Evolutionary conservation across 1,284 basidiomycete genomes (phyloP).

Genomic region (Chalciporus piperatoides): DNA sequence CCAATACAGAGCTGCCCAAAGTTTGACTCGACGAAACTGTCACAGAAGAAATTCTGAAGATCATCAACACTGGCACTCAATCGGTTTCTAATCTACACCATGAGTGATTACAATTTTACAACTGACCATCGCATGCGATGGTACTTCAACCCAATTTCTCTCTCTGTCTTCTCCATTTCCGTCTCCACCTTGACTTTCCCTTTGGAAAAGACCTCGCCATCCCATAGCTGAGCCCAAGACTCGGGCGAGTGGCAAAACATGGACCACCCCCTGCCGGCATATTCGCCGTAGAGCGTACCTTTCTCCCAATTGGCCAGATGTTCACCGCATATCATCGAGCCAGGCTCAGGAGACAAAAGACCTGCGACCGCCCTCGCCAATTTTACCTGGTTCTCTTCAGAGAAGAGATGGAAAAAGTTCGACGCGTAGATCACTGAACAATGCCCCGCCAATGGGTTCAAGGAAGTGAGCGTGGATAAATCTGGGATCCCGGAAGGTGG

Average conservation of each 20-base stretch:
- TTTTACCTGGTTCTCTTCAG: constrained; percentile 26
- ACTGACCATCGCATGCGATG: constrained; percentile 3
- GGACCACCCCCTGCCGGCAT: neutral
- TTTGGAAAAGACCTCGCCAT: constrained; percentile 22
- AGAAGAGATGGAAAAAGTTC: constrained; percentile 35
- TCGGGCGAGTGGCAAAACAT: constrained; percentile 31
- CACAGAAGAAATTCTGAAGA: too few relatives aligned
- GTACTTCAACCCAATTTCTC: neutral
- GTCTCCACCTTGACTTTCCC: constrained; percentile 23
- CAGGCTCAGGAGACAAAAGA: constrained; percentile 25
- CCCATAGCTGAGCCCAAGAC: constrained; percentile 27
- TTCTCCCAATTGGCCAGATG: neutral
- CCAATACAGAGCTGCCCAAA: too few relatives aligned
- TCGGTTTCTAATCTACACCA: too few relatives aligned
- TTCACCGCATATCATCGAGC: constrained; percentile 21
- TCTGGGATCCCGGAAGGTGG: constrained; percentile 8
- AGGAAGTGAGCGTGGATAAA: constrained; percentile 19
- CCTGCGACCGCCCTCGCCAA: constrained; percentile 25
- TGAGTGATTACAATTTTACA: neutral
- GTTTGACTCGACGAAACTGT: too few relatives aligned
- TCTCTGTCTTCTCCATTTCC: neutral
- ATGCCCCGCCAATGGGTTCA: constrained; percentile 31
- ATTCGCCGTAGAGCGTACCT: neutral
- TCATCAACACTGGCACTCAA: too few relatives aligned
- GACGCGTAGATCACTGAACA: constrained; percentile 28